A percentile compares a stretch with the other conserved stretches of the same genome.
Conservation (phyloP, 2,329 filamentous ascomycete species). For the Alternaria tenuissima region DNA sequence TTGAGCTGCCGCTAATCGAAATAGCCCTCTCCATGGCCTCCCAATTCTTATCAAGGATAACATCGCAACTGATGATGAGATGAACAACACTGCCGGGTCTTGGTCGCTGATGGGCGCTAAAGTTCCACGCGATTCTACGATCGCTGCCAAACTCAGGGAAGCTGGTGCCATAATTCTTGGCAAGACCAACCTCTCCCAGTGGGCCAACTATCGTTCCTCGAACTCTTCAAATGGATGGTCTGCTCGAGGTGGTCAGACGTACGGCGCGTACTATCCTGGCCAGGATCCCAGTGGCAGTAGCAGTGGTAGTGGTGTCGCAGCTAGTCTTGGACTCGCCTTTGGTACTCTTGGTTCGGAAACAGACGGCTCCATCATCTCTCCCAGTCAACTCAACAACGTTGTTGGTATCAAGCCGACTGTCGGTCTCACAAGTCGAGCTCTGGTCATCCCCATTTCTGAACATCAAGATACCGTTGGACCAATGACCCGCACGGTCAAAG, state of each 20-base stretch:
- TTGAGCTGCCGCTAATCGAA: constrained; percentile 5
- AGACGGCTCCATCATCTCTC: constrained; percentile 69
- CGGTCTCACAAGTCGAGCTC: constrained; percentile 67
- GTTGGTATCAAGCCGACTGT: constrained; percentile 71
- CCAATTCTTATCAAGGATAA: constrained; percentile 74
- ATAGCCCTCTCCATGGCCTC: constrained; percentile 67
- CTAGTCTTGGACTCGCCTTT: constrained; percentile 66
- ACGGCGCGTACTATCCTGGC: constrained; percentile 67
- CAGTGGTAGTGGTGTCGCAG: constrained; percentile 67
- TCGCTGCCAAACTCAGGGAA: constrained; percentile 67
- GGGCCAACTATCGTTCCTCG: constrained; percentile 67
- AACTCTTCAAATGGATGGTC: constrained; percentile 71
- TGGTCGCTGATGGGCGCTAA: constrained; percentile 68
- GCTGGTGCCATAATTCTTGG: constrained; percentile 71
- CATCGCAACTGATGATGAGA: constrained; percentile 68
- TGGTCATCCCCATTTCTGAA: constrained; percentile 71
- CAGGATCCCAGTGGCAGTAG: constrained; percentile 62
- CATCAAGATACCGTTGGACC: constrained; percentile 66
- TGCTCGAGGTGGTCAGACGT: constrained; percentile 68
- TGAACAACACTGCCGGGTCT: constrained; percentile 72
- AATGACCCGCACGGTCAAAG: constrained; percentile 66
- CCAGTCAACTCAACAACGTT: constrained; percentile 65
- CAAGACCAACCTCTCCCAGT: constrained; percentile 71
- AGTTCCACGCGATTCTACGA: constrained; percentile 64
- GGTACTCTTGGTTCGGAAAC: constrained; percentile 70